Base-by-base conservation (phyloP, 495 filamentous ascomycete genomes). In the Cenococcum geophilum region DNA sequence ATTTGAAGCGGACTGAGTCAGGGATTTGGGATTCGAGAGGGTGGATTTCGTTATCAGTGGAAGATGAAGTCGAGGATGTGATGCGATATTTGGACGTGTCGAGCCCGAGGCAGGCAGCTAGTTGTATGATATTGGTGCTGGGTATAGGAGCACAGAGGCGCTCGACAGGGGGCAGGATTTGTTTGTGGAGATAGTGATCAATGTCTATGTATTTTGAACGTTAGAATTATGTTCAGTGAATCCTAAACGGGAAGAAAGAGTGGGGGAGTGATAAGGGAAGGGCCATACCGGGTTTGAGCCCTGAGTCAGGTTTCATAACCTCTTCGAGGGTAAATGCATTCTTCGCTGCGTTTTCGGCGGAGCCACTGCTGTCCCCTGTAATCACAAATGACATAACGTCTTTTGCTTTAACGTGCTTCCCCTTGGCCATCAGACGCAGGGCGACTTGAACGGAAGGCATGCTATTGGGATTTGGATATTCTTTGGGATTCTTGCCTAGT, bases 401-500 rank as follows among this genome's bases (percentile, higher is more conserved):
- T 70, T 95, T 95, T 42, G 87, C 89, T 66, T 92, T 87, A 62
- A 97, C 80, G 23, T 77, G 84, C 73, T 92, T 95, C 58, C 93
- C 95, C 57, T 88, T 83, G 43, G 90, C 88, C 53, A 96, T 83
- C 57, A 93, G 89, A 22, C 89, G 83, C 14, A 97, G 80, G 1
- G 93, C 93, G 27, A 98, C 93, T 70, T 97, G 93, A 35, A 95
- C 92, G 58, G 95, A 92, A n/a, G 93, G 93, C 93, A 98, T 97
- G 58, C 82, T 86, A 70, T 91, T 86, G 22, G 85, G 85, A 71
- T 96, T 95, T 14, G 92, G 91, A 67, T 98, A 98, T 59, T 97
- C 90, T 52, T 87, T 86, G 5, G 93, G 93, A 34, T 86, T 78
- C 73, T 98, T 98, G 66, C 92, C 93, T 57, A 98, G 86, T 80